Conservation (phyloP, 192 early-diverging fungal genomes). For the Phlyctochytrium planicorne region DNA sequence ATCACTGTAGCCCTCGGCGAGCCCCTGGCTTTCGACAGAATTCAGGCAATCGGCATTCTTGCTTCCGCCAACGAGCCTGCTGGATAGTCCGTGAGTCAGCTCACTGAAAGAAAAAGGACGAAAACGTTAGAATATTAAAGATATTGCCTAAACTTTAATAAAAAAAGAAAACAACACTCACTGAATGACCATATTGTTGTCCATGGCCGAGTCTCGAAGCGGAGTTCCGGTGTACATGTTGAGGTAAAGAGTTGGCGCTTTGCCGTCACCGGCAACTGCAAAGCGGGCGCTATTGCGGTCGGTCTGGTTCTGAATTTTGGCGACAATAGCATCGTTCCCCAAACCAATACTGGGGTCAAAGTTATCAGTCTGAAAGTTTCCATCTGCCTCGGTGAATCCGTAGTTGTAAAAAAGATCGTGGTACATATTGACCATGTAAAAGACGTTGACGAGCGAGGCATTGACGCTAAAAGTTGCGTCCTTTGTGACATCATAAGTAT, state of each 20-base stretch:
- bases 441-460: conserved; percentile 6
- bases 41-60: conserved; percentile 55
- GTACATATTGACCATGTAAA: conserved; percentile 7
- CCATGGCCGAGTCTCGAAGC: no score
- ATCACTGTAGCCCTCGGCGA: conserved; percentile 66
- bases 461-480: conserved; percentile 13
- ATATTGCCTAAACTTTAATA: no score
- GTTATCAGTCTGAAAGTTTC: no score
- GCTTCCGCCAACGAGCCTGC: conserved; percentile 63
- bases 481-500: conserved; percentile 9
- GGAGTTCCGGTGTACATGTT: no score
- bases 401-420: conserved; percentile 14
- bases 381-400: conserved; percentile 8
- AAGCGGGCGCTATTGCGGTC: conserved; percentile 60
- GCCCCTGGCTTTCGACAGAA: conserved; percentile 51
- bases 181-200: no score
- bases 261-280: conserved; percentile 60
- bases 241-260: conserved; percentile 49
- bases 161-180: no score
- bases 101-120: conserved; percentile 63
- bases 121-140: no score
- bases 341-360: no score
- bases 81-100: conserved; percentile 58
- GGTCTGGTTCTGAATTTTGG: conserved; percentile 42
- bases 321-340: conserved; percentile 36